Evolutionary conservation across 1,139 yeast genomes (phyloP).

Genomic region (Nakaseomyces sp.): DNA sequence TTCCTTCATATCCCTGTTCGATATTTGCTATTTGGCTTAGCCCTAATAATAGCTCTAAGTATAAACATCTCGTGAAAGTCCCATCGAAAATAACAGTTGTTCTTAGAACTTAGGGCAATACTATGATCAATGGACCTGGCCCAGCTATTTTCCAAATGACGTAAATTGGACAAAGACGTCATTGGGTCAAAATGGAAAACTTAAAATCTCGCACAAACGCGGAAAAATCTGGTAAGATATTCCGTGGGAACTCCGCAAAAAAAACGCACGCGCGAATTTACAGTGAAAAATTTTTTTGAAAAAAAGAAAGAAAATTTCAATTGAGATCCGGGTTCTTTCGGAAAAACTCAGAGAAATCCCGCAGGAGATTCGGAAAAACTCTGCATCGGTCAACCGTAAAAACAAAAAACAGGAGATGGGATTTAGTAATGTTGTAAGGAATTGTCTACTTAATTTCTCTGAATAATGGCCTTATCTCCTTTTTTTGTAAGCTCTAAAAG

Average conservation of each 20-base stretch:
- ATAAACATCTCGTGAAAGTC: neutral
- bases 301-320: neutral
- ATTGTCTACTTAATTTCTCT: neutral
- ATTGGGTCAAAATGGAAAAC: slow-evolving; percentile 1
- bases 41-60: no score
- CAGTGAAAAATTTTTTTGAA: neutral
- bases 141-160: neutral
- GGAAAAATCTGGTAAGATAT: slow-evolving; percentile 4
- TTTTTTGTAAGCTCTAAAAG: neutral
- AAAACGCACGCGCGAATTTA: neutral
- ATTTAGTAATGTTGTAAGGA: neutral
- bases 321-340: neutral
- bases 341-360: neutral
- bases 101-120: neutral
- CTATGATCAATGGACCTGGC: neutral
- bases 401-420: neutral
- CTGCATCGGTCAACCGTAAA: neutral
- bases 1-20: no score
- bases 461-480: neutral
- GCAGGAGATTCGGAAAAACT: slow-evolving; percentile 3
- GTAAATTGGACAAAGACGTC: slow-evolving; percentile 1
- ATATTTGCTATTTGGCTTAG: no score
- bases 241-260: slow-evolving; percentile 7
- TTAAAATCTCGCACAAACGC: slow-evolving; percentile 4
- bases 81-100: neutral